Evolutionary conservation across 352 stramenopile genomes (phyloP).

Genomic region (Globisporangium perplexum): DNA sequence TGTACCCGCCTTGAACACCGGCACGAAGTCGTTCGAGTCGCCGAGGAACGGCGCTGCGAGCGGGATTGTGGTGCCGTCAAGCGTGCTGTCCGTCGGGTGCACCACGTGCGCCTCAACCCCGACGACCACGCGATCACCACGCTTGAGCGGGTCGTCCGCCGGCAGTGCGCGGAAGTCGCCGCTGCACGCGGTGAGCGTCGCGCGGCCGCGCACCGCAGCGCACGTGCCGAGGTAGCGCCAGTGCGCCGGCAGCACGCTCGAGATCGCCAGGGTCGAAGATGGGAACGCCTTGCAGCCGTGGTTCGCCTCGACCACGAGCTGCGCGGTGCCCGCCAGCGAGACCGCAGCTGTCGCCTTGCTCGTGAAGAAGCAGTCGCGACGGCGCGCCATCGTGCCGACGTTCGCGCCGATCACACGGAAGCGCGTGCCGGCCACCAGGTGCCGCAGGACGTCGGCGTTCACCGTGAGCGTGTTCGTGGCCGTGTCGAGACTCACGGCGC

Average conservation of each 20-base stretch:
- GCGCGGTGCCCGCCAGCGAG: conserved; percentile 12
- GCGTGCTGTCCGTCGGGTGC: conserved; percentile 36
- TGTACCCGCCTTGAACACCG: conserved; percentile 54
- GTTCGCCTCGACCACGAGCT: conserved; percentile 38
- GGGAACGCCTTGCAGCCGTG: conserved; percentile 55
- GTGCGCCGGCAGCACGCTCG: conserved; percentile 38
- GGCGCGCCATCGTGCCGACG: conserved; percentile 37
- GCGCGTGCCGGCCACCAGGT: conserved; percentile 44
- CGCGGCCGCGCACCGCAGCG: conserved; percentile 21
- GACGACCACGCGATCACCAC: conserved; percentile 80
- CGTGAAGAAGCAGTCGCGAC: conserved; percentile 66
- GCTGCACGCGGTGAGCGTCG: conserved; percentile 36
- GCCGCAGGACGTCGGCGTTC: conserved; percentile 46
- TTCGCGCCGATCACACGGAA: conserved; percentile 70
- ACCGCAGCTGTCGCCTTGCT: conserved; percentile 43
- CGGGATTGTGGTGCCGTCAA: conserved; percentile 63
- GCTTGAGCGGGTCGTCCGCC: conserved; percentile 37
- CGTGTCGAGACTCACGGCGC: conserved; percentile 38
- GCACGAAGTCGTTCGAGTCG: conserved; percentile 38
- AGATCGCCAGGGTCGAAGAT: conserved; percentile 34
- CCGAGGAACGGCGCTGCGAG: conserved; percentile 63
- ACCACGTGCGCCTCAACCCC: conserved; percentile 70
- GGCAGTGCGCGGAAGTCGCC: conserved; percentile 27
- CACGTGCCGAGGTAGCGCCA: conserved; percentile 77
- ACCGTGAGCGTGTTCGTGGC: conserved; percentile 42